Percentiles rank a stretch among this genome's conserved stretches.
Evolutionary conservation across 2,329 filamentous ascomycete genomes (phyloP).

Genomic region (Paecilomyces sp.): DNA sequence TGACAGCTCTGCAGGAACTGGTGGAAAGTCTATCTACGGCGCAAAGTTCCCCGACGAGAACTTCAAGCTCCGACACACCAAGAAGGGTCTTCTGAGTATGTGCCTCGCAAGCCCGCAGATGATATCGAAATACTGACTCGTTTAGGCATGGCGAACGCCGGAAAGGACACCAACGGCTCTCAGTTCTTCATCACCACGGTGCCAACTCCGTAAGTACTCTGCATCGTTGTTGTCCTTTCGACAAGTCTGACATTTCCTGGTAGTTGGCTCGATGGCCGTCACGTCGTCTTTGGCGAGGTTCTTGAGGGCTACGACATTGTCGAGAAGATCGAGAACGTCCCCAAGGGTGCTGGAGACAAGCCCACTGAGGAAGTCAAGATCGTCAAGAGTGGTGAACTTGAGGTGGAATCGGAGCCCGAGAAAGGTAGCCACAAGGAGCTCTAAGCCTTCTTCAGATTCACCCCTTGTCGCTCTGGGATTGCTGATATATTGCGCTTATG

Average conservation of each 20-base stretch:
- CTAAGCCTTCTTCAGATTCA: slow-evolving; percentile 36
- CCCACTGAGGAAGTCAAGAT: slow-evolving; percentile 56
- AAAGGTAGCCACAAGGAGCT: slow-evolving; percentile 64
- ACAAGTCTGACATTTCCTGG: slow-evolving; percentile 3
- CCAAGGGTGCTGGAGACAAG: slow-evolving; percentile 51
- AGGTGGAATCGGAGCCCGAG: slow-evolving; percentile 39
- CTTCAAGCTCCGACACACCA: slow-evolving; percentile 64
- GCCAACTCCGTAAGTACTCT: slow-evolving; percentile 40
- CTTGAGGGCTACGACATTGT: slow-evolving; percentile 61
- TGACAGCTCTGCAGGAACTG: slow-evolving; percentile 43
- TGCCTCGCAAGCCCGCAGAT: background rate
- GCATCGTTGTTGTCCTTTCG: background rate
- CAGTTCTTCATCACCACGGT: slow-evolving; percentile 64
- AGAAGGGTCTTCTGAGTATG: slow-evolving; percentile 56
- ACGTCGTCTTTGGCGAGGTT: slow-evolving; percentile 64
- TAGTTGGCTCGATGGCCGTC: slow-evolving; percentile 55
- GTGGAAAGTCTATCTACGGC: slow-evolving; percentile 62
- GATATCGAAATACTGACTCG: slow-evolving; percentile 6
- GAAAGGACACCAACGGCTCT: slow-evolving; percentile 58
- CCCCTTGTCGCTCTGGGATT: slow-evolving; percentile 17
- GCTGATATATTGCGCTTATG: slow-evolving; percentile 24
- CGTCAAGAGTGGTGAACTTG: slow-evolving; percentile 58
- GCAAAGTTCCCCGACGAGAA: slow-evolving; percentile 62
- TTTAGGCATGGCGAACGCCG: slow-evolving; percentile 58
- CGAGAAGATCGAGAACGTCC: slow-evolving; percentile 57